These are phyloP conservation scores for Colletotrichum sp. DNA, from an alignment of 2,329 filamentous ascomycete species.

Conservation along the genomic window DNA sequence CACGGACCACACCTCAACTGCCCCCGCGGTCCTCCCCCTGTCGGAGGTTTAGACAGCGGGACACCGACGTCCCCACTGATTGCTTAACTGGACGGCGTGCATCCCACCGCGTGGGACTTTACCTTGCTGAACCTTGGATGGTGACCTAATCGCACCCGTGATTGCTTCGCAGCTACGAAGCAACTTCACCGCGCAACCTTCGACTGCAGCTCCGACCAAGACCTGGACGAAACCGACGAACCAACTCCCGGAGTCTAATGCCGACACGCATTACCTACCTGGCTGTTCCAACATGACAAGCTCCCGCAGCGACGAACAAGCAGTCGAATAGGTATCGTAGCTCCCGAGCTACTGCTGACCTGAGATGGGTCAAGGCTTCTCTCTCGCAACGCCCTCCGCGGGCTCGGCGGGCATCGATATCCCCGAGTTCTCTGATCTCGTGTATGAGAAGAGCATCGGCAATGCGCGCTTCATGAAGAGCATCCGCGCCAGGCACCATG, in stretches of 20 bases:
- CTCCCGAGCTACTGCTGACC: not conserved
- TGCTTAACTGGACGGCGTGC: constrained; percentile 9
- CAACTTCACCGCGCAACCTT: not conserved
- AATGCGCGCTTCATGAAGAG: constrained; percentile 96
- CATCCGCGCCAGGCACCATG: constrained; percentile 85
- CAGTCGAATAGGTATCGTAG: constrained; percentile 11
- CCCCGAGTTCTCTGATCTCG: constrained; percentile 86
- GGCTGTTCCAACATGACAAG: constrained; percentile 12
- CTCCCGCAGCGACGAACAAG: not conserved
- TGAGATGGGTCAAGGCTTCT: constrained; percentile 95
- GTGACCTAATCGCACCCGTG: constrained; percentile 20
- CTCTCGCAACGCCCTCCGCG: constrained; percentile 87
- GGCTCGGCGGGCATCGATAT: constrained; percentile 94
- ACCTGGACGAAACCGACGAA: too few relatives aligned
- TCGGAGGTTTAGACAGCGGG: constrained; percentile 7
- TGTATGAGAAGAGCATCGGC: constrained; percentile 91
- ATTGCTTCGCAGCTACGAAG: not conserved
- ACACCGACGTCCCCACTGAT: constrained; percentile 1
- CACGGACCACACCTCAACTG: not conserved
- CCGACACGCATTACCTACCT: not conserved
- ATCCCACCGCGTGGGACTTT: not conserved
- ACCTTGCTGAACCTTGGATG: not conserved
- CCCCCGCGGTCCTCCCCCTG: not conserved
- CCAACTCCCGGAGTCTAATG: not conserved
- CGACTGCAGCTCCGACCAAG: not conserved